A percentile compares a stretch with the other conserved stretches of the same genome.
Evolutionary conservation across 2,329 filamentous ascomycete species (phyloP).

Genomic region (Sporothrix schenckii): DNA sequence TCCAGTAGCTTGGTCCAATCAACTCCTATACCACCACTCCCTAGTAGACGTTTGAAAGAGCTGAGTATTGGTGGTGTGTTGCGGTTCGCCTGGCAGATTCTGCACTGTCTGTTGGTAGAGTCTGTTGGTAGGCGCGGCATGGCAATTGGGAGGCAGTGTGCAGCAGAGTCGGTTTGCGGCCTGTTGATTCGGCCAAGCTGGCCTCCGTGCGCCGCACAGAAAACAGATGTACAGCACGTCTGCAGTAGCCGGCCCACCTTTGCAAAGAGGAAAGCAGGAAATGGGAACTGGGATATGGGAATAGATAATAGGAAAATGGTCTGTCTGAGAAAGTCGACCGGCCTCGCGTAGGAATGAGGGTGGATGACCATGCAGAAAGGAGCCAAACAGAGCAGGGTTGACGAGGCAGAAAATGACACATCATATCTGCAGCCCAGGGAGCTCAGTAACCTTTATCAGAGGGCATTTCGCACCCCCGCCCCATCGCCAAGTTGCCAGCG

Average conservation of each 20-base stretch:
- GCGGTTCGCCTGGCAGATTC: not conserved
- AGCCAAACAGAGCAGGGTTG: not conserved
- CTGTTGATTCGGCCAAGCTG: not conserved
- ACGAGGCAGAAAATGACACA: slow-evolving; percentile 5
- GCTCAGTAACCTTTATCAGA: slow-evolving; percentile 8
- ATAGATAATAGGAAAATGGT: not conserved
- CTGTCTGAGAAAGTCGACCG: slow-evolving; percentile 17
- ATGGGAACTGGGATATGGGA: too few species aligned
- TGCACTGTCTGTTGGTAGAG: not conserved
- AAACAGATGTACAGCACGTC: not conserved
- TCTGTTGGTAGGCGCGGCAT: not conserved
- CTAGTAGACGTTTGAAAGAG: not conserved
- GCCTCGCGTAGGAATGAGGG: slow-evolving; percentile 20
- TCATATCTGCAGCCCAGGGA: slow-evolving; percentile 16
- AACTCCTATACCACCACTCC: not conserved
- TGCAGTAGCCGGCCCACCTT: slow-evolving; percentile 14
- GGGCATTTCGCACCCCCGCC: not conserved
- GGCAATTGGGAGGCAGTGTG: not conserved
- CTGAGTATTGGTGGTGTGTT: not conserved
- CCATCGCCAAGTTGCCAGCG: slow-evolving; percentile 26
- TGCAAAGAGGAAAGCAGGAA: slow-evolving; percentile 13
- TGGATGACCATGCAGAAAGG: slow-evolving; percentile 8
- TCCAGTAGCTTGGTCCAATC: not conserved
- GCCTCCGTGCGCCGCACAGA: too few species aligned
- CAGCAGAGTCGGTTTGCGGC: not conserved